Evolutionary conservation across 352 stramenopile genomes (phyloP), one percentile per base, ranked within the genome.

Genomic region (Globisporangium paddicum): DNA sequence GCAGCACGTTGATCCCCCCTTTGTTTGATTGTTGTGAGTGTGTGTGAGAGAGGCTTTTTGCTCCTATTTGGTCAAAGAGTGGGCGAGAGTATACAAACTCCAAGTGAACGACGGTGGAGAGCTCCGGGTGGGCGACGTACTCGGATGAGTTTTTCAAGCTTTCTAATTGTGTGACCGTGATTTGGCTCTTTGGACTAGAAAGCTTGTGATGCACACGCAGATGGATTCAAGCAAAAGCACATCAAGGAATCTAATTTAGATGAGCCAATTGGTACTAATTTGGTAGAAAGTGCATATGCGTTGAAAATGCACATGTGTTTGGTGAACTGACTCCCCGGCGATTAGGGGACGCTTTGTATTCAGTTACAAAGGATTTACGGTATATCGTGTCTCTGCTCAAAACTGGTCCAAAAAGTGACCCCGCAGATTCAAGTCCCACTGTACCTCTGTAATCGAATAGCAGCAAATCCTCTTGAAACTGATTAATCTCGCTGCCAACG

Each of bases 71-170:
- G 38, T n/a, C n/a, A n/a, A n/a, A n/a, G n/a, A n/a, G n/a, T n/a
- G n/a, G n/a, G n/a, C n/a, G n/a, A n/a, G n/a, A n/a, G 48, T 7
- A 55, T 55, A 55, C 49, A 55, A 55, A 55, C 11, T 21, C 5
- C 49, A 44, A 55, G 49, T 55, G 11, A 26, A 4, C 1, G 3
- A 11, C 16, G n/a, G 9, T 11, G 48, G 13, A 32, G 45, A 55
- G 28, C 38, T 44, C 21, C 38, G 38, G 38, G 18, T 44, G 38
- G 38, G 38, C 38, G 38, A 44, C 38, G 16, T 44, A 44, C 38
- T 44, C 38, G 38, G 38, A 44, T 44, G 38, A 44, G n/a, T 44
- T 21, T 42, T 5, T 21, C 5, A 5, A 44, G 0, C 38, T 44
- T 44, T 44, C 38, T 9, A 44, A 21, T 13, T 21, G 10, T 44